These are phyloP conservation scores for Candida quercuum DNA, from an alignment of 805 yeast genomes.

Conservation along the genomic window DNA sequence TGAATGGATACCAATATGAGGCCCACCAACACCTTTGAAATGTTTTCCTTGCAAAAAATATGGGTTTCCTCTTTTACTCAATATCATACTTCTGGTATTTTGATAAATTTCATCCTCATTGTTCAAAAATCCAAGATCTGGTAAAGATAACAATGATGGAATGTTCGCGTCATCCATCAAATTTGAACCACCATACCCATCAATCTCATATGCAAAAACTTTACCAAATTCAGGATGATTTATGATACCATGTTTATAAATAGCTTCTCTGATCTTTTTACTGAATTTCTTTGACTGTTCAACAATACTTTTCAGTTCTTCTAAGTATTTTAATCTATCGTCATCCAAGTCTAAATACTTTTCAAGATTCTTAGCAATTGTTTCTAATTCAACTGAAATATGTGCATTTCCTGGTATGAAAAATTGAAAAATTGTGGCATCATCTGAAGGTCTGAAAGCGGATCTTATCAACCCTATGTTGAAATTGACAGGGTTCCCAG, in stretches of 20 bases:
- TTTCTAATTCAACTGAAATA: conserved; percentile 56
- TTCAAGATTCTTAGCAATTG: conserved; percentile 22
- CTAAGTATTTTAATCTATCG: too few relatives aligned
- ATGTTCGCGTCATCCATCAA: conserved; percentile 91
- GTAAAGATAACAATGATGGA: conserved; percentile 76
- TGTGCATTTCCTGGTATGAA: conserved; percentile 87
- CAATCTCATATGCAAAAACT: conserved; percentile 85
- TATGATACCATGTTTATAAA: conserved; percentile 58
- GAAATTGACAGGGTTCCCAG: conserved; percentile 76
- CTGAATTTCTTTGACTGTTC: conserved; percentile 33
- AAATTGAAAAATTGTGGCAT: conserved; percentile 73
- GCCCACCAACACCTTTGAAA: conserved; percentile 85
- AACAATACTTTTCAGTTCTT: conserved; percentile 27
- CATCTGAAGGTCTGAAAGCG: conserved; percentile 87
- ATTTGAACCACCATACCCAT: conserved; percentile 71
- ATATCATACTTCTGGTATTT: conserved; percentile 74
- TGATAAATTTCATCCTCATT: conserved; percentile 55
- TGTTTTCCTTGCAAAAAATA: conserved; percentile 58
- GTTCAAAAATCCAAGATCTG: conserved; percentile 65
- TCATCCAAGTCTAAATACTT: conserved; percentile 7
- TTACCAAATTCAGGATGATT: conserved; percentile 65
- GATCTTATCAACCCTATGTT: conserved; percentile 72
- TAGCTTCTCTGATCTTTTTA: conserved; percentile 43
- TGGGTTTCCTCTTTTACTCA: conserved; percentile 69
- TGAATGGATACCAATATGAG: conserved; percentile 73